Conservation (phyloP, 768 basidiomycete species). For the Rhodotorula taiwanensis region DNA sequence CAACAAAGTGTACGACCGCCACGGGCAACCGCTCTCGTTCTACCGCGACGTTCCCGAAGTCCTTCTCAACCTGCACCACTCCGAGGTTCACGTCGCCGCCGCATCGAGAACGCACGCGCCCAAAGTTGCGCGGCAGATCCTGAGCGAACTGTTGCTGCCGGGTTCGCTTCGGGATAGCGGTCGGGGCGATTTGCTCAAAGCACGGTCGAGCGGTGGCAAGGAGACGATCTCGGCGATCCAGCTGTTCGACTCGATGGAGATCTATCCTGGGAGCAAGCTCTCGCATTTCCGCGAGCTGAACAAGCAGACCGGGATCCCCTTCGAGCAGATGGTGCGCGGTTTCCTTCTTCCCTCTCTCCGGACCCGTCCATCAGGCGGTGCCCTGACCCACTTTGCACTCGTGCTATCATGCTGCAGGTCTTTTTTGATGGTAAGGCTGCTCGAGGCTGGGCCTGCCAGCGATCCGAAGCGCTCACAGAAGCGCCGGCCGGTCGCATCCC, state of each 20-base stretch:
- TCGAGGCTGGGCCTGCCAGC: too few relatives aligned
- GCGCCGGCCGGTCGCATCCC: slow-evolving; percentile 38
- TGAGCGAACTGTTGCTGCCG: slow-evolving; percentile 49
- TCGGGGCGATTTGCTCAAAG: slow-evolving; percentile 39
- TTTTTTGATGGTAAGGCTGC: slow-evolving; percentile 74
- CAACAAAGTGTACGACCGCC: slow-evolving; percentile 45
- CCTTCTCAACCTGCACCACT: slow-evolving; percentile 88
- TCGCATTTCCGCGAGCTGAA: slow-evolving; percentile 71
- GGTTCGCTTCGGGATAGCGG: slow-evolving; percentile 32
- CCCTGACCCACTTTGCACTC: not conserved
- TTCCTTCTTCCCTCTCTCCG: not conserved
- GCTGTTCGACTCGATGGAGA: slow-evolving; percentile 48
- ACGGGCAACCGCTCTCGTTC: slow-evolving; percentile 10
- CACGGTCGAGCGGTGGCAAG: not conserved
- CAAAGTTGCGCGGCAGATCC: slow-evolving; percentile 63
- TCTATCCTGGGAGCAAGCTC: slow-evolving; percentile 48
- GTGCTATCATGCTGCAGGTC: slow-evolving; percentile 44
- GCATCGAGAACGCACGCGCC: slow-evolving; percentile 75
- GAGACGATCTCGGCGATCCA: slow-evolving; percentile 39
- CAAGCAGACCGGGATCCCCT: slow-evolving; percentile 65
- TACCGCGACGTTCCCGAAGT: slow-evolving; percentile 56
- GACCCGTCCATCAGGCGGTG: not conserved
- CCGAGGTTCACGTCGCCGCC: slow-evolving; percentile 94
- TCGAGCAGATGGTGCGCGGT: slow-evolving; percentile 62
- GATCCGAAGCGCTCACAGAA: slow-evolving; percentile 48